Evolutionary conservation across 495 filamentous ascomycete genomes (phyloP).

Genomic region (Trichocladium antarcticum): DNA sequence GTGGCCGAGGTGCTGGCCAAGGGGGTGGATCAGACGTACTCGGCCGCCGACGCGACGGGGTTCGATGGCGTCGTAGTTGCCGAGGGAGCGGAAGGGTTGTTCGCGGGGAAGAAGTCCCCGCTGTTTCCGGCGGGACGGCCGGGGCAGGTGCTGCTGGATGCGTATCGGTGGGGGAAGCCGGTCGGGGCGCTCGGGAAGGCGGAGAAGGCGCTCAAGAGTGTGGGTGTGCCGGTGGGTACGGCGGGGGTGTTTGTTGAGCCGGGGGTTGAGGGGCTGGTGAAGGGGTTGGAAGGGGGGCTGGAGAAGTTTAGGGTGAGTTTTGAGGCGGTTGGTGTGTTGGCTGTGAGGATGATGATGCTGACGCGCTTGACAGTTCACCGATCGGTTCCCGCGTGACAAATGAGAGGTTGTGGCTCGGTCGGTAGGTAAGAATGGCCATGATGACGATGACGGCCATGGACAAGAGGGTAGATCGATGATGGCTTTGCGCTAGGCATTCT

Average conservation of each 20-base stretch:
- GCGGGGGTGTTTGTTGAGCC: constrained; percentile 40
- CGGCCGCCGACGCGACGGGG: constrained; percentile 53
- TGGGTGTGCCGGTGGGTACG: constrained; percentile 26
- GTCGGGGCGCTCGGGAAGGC: constrained; percentile 48
- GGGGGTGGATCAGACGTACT: constrained; percentile 60
- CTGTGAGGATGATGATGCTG: neutral
- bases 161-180: constrained; percentile 63
- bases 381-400: constrained; percentile 46
- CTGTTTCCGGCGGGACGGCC: constrained; percentile 56
- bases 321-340: no score
- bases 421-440: neutral
- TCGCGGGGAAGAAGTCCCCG: constrained; percentile 32
- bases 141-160: constrained; percentile 52
- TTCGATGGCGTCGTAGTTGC: constrained; percentile 62
- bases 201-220: constrained; percentile 30
- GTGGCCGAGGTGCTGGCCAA: constrained; percentile 49
- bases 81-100: constrained; percentile 46
- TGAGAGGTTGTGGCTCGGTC: neutral
- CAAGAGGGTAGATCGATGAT: no score
- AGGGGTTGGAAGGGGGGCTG: constrained; percentile 47
- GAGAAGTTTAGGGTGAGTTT: constrained; percentile 45
- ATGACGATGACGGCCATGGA: no score
- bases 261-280: constrained; percentile 31
- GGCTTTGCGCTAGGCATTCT: no score
- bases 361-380: constrained; percentile 27